phyloP scores from a whole-genome alignment of 2,329 filamentous ascomycete genomes.

The Alternaria arbusti region DNA sequence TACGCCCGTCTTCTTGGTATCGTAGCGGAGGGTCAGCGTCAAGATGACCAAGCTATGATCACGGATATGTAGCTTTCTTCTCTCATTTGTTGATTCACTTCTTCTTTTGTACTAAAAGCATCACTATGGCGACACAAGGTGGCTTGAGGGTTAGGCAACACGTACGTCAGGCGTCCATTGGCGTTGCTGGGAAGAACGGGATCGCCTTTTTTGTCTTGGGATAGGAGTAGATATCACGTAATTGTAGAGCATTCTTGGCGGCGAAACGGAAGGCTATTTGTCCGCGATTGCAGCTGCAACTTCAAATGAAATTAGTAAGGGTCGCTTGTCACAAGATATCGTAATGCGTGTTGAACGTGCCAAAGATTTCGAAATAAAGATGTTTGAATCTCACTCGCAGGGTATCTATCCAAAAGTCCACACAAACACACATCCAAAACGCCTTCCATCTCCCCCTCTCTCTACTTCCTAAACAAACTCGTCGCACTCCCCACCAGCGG shows the following conservation, averaged over 20 bases:
- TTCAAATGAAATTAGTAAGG: background rate
- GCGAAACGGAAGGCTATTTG: background rate
- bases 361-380: too few relatives aligned
- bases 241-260: background rate
- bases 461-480: slow-evolving; percentile 18
- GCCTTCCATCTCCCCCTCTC: background rate
- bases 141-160: background rate
- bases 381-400: background rate
- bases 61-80: slow-evolving; percentile 37
- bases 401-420: background rate
- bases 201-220: background rate
- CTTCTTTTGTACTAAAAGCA: slow-evolving; percentile 6
- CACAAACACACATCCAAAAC: background rate
- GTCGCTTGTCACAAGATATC: too few relatives aligned
- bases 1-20: slow-evolving; percentile 71
- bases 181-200: background rate
- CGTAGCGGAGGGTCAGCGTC: slow-evolving; percentile 34
- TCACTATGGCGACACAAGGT: background rate
- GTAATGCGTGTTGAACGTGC: too few relatives aligned
- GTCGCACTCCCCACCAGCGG: slow-evolving; percentile 49
- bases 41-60: slow-evolving; percentile 45
- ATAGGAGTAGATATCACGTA: background rate
- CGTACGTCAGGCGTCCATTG: background rate
- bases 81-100: background rate
- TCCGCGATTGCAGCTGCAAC: background rate